Base-by-base conservation (phyloP, 345 rosid species). In the Linum lewisii region DNA sequence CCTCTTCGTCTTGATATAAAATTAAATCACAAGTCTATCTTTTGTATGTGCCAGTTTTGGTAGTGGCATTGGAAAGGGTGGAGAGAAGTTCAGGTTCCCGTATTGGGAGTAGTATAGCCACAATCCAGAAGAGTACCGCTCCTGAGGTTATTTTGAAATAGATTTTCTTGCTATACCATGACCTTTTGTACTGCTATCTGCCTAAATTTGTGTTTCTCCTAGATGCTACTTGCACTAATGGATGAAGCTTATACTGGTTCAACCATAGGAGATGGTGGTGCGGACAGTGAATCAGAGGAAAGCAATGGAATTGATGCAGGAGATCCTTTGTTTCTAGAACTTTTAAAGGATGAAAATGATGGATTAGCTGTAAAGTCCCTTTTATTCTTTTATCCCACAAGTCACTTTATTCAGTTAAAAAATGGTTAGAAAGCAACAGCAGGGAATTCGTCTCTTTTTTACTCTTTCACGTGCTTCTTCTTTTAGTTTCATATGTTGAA, bases 171-270 rank as follows among this genome's bases (percentile, higher is more conserved):
- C 57, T 16, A 57, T 32, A 36, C 68, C 54, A 62, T 71, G 54
- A 34, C 54, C 10, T 16, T 47, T 61, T 13, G n/a, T 67, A 47
- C 37, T 55, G 23, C 52, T 38, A 22, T 47, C 21, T 57, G 57
- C 36, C 49, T 42, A 47, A 21, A 47, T 61, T 67, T 79, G 26
- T 68, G 13, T 78, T 61, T 59, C 59, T 68, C 64, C 84, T n/a
- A 88, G 97, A 89, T 93, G 97, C 79, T 93, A 58, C 91, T 89
- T 77, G 94, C 89, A 37, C 93, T 93, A 68, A 93, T 93, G 99
- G 97, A 93, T 81, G 99, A 93, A 74, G 99, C 99, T 25, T 93
- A 93, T 71, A 89, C 95, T 51, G 99, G 99, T 77, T 93, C 97
- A 57, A 86, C 91, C 66, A 85, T 93, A 13, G 95, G 82, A 29